A percentile compares a stretch with the other conserved stretches of the same genome.
Evolutionary conservation across 2,329 filamentous ascomycete genomes (phyloP).

Genomic region (Plenodomus tracheiphilus): DNA sequence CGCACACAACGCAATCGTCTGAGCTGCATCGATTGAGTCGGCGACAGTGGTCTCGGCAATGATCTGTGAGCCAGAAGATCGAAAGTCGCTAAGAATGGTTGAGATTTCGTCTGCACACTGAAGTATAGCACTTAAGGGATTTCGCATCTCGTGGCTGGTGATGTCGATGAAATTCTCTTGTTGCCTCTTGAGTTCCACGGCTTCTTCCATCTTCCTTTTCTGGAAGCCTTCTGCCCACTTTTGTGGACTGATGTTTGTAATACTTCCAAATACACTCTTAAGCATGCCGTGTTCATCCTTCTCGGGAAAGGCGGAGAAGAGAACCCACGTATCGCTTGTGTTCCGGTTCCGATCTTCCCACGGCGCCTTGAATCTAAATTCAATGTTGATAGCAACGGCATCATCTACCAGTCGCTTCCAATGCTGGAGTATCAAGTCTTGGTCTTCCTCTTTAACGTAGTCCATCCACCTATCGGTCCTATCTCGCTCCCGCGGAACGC

Average conservation of each 20-base stretch:
- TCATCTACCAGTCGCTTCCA: constrained; percentile 67
- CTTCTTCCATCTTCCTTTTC: constrained; percentile 76
- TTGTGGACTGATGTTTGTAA: constrained; percentile 84
- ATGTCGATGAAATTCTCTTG: constrained; percentile 85
- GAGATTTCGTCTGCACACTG: constrained; percentile 77
- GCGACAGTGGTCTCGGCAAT: constrained; percentile 54
- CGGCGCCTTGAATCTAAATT: constrained; percentile 74
- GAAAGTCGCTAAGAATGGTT: constrained; percentile 53
- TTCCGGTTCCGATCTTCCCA: constrained; percentile 62
- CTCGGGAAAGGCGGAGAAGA: constrained; percentile 77
- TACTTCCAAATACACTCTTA: constrained; percentile 76
- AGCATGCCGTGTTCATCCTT: constrained; percentile 65
- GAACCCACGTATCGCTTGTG: constrained; percentile 71
- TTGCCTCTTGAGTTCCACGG: constrained; percentile 76
- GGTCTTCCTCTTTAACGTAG: constrained; percentile 69
- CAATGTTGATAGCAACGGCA: constrained; percentile 67
- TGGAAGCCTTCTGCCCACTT: constrained; percentile 84
- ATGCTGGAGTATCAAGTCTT: constrained; percentile 58
- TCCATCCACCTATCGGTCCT: constrained; percentile 72
- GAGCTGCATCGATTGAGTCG: constrained; percentile 70
- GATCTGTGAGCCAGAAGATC: constrained; percentile 52
- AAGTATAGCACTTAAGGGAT: constrained; percentile 73
- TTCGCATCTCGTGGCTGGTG: constrained; percentile 75
- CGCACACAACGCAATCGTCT: constrained; percentile 77
- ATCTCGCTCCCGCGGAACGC: constrained; percentile 62